phyloP scores from a whole-genome alignment of 305 asterid genomes.

The Fraxinus latifolia region DNA sequence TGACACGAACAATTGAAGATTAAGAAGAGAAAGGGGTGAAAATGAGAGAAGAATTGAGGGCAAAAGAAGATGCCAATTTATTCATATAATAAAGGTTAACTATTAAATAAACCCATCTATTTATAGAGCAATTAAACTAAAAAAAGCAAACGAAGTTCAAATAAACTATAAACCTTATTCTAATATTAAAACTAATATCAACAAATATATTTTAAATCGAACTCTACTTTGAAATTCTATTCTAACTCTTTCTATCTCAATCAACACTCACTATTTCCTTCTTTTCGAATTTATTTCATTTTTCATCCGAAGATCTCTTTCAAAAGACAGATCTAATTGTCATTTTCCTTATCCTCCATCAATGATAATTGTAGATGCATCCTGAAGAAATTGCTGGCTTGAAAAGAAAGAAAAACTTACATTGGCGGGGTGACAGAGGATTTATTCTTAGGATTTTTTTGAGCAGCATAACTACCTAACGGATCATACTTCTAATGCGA shows the following conservation, averaged over 20 bases:
- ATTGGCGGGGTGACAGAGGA: neutral
- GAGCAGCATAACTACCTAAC: conserved; percentile 9
- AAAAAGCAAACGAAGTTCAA: neutral
- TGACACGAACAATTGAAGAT: neutral
- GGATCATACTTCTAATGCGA: neutral
- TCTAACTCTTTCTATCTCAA: neutral
- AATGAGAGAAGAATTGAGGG: neutral
- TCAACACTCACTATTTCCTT: neutral
- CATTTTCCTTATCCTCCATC: conserved; percentile 6
- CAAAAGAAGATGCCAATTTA: neutral
- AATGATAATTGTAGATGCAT: conserved; percentile 3
- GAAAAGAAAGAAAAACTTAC: neutral
- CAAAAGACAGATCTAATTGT: neutral
- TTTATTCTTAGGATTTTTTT: conserved; percentile 1
- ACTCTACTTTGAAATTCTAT: neutral
- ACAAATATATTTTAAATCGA: too few species aligned
- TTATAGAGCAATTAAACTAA: too few species aligned
- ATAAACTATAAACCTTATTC: neutral
- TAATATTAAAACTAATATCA: too few species aligned
- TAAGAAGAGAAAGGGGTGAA: neutral
- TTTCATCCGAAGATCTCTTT: neutral
- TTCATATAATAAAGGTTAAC: neutral
- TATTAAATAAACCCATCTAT: neutral
- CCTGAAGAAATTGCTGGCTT: conserved; percentile 3
- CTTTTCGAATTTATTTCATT: neutral